These are phyloP conservation scores for Adansonia gregorii DNA, from an alignment of 441 rosid species.

Conservation along the genomic window DNA sequence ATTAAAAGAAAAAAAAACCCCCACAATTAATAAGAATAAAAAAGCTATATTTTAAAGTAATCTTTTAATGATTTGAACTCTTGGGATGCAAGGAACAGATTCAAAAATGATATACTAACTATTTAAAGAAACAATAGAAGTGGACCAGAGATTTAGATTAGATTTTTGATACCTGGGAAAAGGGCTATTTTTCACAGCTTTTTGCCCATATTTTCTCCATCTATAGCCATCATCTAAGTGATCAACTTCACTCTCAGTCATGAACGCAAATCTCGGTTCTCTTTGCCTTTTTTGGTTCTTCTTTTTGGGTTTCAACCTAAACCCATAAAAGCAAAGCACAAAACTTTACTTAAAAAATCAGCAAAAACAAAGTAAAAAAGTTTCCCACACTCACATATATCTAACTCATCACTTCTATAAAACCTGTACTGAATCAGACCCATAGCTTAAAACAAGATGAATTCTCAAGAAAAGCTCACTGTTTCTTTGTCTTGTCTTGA, in stretches of 20 bases:
- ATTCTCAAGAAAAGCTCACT: slow-evolving; percentile 38
- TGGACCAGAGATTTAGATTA: no score
- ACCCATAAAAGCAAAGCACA: slow-evolving; percentile 22
- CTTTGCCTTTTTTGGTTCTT: slow-evolving; percentile 78
- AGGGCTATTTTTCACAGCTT: slow-evolving; percentile 95
- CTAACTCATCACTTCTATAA: no score
- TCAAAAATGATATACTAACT: not conserved
- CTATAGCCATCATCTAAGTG: slow-evolving; percentile 90
- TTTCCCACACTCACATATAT: no score
- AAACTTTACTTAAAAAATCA: slow-evolving; percentile 24
- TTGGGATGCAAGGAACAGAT: not conserved
- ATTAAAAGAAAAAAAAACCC: not conserved
- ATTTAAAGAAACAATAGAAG: not conserved
- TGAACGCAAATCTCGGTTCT: slow-evolving; percentile 88
- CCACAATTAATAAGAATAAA: not conserved
- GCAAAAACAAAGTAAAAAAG: not conserved
- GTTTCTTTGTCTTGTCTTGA: slow-evolving; percentile 64
- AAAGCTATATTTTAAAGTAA: not conserved
- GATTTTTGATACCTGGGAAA: slow-evolving; percentile 67
- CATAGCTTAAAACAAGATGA: slow-evolving; percentile 14
- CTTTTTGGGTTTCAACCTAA: slow-evolving; percentile 86
- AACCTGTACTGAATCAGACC: not conserved
- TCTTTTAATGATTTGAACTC: not conserved
- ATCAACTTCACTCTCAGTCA: slow-evolving; percentile 92
- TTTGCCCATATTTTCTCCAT: slow-evolving; percentile 98